Conservation (phyloP, 2,329 filamentous ascomycete species). For the Fusarium sp. region DNA sequence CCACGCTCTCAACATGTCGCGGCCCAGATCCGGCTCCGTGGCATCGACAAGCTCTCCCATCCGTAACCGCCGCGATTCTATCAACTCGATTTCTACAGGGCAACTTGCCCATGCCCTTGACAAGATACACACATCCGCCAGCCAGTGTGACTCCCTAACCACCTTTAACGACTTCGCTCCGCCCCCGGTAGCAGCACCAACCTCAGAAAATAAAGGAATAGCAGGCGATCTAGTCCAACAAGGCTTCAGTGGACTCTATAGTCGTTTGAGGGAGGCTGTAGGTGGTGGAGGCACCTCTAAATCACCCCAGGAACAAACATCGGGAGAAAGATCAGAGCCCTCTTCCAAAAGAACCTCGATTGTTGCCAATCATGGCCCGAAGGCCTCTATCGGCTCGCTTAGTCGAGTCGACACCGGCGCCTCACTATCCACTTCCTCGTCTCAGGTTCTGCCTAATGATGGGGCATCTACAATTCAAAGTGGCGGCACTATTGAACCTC, state of each 20-base stretch:
- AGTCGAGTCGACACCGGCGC: slow-evolving; percentile 53
- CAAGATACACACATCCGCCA: slow-evolving; percentile 89
- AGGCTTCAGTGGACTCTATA: slow-evolving; percentile 89
- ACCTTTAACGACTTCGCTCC: slow-evolving; percentile 94
- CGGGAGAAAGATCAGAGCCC: slow-evolving; percentile 45
- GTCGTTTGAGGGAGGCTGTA: slow-evolving; percentile 83
- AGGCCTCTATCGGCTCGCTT: slow-evolving; percentile 53
- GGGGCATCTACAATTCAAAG: slow-evolving; percentile 50
- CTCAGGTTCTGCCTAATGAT: slow-evolving; percentile 47
- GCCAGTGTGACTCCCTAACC: slow-evolving; percentile 83
- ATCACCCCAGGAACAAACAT: slow-evolving; percentile 46
- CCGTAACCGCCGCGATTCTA: slow-evolving; percentile 51
- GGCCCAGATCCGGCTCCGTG: slow-evolving; percentile 43
- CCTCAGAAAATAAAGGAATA: slow-evolving; percentile 74
- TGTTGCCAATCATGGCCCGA: slow-evolving; percentile 53
- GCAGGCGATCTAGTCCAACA: slow-evolving; percentile 81
- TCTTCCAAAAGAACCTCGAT: slow-evolving; percentile 55
- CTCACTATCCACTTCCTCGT: slow-evolving; percentile 44
- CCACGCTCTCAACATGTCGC: slow-evolving; percentile 38
- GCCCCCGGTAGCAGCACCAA: slow-evolving; percentile 67
- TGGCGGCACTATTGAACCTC: slow-evolving; percentile 50
- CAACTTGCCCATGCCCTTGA: slow-evolving; percentile 82
- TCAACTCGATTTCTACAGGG: slow-evolving; percentile 65
- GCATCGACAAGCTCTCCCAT: slow-evolving; percentile 46
- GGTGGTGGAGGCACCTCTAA: slow-evolving; percentile 67